These are phyloP conservation scores for Corynespora cassiicola DNA, from an alignment of 2,329 filamentous ascomycete genomes.

Conservation along the genomic window DNA sequence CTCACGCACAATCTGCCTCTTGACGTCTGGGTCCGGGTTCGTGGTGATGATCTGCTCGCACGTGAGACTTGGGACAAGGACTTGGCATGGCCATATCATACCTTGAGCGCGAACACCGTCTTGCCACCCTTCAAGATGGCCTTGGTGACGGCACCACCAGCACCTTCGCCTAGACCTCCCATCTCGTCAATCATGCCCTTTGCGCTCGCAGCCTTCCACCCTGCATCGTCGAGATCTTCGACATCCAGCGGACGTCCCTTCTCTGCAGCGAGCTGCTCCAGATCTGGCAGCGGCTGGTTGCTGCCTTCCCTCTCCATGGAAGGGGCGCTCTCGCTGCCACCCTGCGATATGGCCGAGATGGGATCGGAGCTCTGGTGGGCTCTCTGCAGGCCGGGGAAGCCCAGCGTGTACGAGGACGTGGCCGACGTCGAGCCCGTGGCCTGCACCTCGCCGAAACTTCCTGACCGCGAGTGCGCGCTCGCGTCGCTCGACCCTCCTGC, in stretches of 20 bases:
- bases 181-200: conserved; percentile 88
- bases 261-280: conserved; percentile 82
- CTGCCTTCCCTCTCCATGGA: conserved; percentile 84
- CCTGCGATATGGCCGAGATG: conserved; percentile 85
- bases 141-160: conserved; percentile 91
- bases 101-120: conserved; percentile 95
- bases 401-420: conserved; percentile 78
- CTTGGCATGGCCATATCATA: conserved; percentile 48
- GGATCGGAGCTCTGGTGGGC: conserved; percentile 75
- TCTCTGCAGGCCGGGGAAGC: conserved; percentile 74
- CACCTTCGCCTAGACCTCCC: conserved; percentile 90
- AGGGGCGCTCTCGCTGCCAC: conserved; percentile 70
- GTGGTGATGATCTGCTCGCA: conserved; percentile 96
- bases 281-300: conserved; percentile 75
- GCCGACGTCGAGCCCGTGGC: conserved; percentile 84
- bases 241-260: conserved; percentile 86
- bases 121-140: conserved; percentile 90
- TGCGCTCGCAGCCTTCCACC: conserved; percentile 91
- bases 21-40: conserved; percentile 95
- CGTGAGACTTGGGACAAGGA: not conserved
- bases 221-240: conserved; percentile 92
- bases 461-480: conserved; percentile 81
- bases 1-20: conserved; percentile 97
- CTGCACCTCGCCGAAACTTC: conserved; percentile 82
- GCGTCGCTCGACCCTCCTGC: conserved; percentile 81